These are phyloP conservation scores for Hortiboletus campestris DNA, from an alignment of 768 basidiomycete species.

Conservation along the genomic window DNA sequence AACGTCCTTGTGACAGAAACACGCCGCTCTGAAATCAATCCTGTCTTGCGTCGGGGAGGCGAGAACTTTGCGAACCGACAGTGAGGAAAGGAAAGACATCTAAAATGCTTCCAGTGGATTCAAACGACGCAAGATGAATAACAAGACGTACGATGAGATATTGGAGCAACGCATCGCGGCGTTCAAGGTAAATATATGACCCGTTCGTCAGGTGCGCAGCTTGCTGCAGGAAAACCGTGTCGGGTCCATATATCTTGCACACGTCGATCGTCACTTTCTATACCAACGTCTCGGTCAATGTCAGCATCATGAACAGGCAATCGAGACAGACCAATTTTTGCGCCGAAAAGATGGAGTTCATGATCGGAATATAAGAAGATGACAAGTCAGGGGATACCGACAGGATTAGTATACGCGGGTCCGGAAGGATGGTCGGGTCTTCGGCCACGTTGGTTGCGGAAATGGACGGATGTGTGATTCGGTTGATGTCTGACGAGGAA, in stretches of 20 bases:
- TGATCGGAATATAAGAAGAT: slow-evolving; percentile 93
- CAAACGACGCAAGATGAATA: not conserved
- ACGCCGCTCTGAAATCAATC: slow-evolving; percentile 95
- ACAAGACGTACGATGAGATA: slow-evolving; percentile 66
- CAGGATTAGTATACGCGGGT: slow-evolving; percentile 70
- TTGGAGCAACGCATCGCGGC: slow-evolving; percentile 85
- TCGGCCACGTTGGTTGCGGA: slow-evolving; percentile 30
- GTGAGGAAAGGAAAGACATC: slow-evolving; percentile 82
- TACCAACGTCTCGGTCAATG: slow-evolving; percentile 25
- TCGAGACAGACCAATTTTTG: slow-evolving; percentile 78
- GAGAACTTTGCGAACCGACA: slow-evolving; percentile 70
- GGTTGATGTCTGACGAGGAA: slow-evolving; percentile 62
- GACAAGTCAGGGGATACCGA: slow-evolving; percentile 91
- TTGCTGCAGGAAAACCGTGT: slow-evolving; percentile 96
- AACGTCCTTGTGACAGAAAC: slow-evolving; percentile 98
- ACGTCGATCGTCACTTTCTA: slow-evolving; percentile 98
- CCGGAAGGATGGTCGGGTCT: slow-evolving; percentile 35
- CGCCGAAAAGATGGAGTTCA: slow-evolving; percentile 99
- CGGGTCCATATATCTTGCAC: slow-evolving; percentile 84
- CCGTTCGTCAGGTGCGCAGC: slow-evolving; percentile 95
- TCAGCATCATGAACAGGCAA: not conserved
- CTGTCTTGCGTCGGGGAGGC: slow-evolving; percentile 91
- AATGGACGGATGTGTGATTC: slow-evolving; percentile 40
- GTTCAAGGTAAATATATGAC: slow-evolving; percentile 82
- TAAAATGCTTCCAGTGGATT: slow-evolving; percentile 31